phyloP scores from a whole-genome alignment of 371 early-diverging fungal species.

The Zychaea mexicana region DNA sequence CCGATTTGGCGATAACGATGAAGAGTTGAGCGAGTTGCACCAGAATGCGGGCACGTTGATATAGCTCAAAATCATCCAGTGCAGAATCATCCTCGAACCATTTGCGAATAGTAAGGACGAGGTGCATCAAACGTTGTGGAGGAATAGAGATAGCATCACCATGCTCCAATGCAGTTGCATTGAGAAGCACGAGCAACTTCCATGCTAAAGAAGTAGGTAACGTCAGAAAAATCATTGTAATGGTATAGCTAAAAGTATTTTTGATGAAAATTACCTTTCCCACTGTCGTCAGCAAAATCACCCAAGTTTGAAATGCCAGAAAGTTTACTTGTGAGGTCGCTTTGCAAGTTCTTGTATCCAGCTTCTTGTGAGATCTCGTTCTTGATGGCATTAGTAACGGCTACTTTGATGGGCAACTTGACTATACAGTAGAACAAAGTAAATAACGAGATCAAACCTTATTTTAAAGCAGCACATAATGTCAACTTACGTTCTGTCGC shows the following conservation, averaged over 20 bases:
- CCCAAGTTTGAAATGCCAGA: conserved; percentile 26
- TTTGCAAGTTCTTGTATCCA: conserved; percentile 35
- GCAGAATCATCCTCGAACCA: conserved; percentile 37
- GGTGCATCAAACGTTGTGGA: conserved; percentile 46
- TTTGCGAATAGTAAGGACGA: conserved; percentile 47
- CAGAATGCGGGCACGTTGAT: conserved; percentile 28
- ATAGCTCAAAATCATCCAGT: conserved; percentile 18
- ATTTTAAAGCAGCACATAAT: too few species aligned
- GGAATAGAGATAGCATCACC: conserved; percentile 41
- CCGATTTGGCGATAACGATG: conserved; percentile 38
- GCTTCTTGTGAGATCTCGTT: conserved; percentile 15
- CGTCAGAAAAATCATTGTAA: background rate
- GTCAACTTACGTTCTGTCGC: conserved; percentile 22
- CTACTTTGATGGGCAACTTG: conserved; percentile 30
- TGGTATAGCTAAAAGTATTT: too few species aligned
- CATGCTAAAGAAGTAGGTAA: conserved; percentile 18
- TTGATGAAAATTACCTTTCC: conserved; percentile 22
- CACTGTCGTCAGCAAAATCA: conserved; percentile 23
- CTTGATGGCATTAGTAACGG: conserved; percentile 34
- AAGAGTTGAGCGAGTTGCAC: conserved; percentile 45
- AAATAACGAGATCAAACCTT: conserved; percentile 2
- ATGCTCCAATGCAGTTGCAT: conserved; percentile 34
- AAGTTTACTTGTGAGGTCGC: conserved; percentile 41
- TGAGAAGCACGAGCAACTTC: conserved; percentile 31
- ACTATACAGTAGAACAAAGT: conserved; percentile 14